Conservation (phyloP, 139 green algal species). For the Dunaliella primolecta region DNA sequence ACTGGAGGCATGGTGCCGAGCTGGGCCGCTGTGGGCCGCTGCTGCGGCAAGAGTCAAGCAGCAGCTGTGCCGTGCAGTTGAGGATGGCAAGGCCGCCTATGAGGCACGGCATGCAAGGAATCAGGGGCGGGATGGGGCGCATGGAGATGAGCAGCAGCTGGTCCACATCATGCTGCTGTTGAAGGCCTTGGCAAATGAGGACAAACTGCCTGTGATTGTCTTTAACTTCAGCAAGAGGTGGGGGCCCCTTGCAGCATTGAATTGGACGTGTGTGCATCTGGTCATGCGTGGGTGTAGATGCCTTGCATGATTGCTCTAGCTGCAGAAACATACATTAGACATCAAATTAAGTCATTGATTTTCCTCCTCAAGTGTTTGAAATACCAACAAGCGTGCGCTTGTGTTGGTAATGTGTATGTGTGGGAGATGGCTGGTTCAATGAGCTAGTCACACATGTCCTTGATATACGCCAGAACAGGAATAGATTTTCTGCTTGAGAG, state of each 20-base stretch:
- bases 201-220: conserved; percentile 37
- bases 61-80: not conserved
- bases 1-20: not conserved
- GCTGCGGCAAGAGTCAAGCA: not conserved
- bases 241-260: not conserved
- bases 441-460: too few relatives aligned
- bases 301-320: too few relatives aligned
- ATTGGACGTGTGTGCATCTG: too few relatives aligned
- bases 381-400: too few relatives aligned
- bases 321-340: too few relatives aligned
- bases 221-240: conserved; percentile 42
- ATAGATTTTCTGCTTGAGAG: too few relatives aligned
- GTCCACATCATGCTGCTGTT: conserved; percentile 30
- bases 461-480: too few relatives aligned
- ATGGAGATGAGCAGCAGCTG: not conserved
- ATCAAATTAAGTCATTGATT: too few relatives aligned
- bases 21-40: not conserved
- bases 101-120: not conserved
- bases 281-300: too few relatives aligned
- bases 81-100: not conserved
- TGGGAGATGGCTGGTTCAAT: too few relatives aligned
- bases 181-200: conserved; percentile 12
- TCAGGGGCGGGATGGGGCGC: not conserved
- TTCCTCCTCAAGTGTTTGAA: too few relatives aligned
- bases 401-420: too few relatives aligned